Evolutionary conservation across 2,329 filamentous ascomycete species (phyloP), one percentile per base, ranked within the genome.

Genomic region (Phialocephala subalpina): DNA sequence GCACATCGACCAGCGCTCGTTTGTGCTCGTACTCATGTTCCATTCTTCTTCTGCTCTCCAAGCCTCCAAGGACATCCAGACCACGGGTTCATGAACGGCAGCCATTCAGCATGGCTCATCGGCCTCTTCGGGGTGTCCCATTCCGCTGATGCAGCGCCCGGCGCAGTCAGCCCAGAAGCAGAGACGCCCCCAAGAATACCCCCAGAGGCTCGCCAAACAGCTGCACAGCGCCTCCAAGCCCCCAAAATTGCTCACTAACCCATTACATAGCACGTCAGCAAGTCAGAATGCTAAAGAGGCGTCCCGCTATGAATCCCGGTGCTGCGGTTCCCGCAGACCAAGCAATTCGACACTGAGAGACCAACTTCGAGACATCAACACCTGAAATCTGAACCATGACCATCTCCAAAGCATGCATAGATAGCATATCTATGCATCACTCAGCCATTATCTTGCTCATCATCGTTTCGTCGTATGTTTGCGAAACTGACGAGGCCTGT

Each of bases 401-500:
- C n/a, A n/a, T n/a, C n/a, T n/a, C n/a, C n/a, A n/a, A n/a, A n/a
- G n/a, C n/a, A n/a, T n/a, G n/a, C 29, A 33, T 5, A 33, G 29
- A 33, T 5, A 33, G 29, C 29, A 33, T 9, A 4, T 8, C 27
- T 55, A 8, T 22, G 55, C 29, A 57, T 57, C 55, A 18, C 20
- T 52, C 47, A 22, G n/a, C n/a, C n/a, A n/a, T n/a, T 20, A 52
- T 52, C 12, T 52, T 20, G 25, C 14, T 45, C 18, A 3, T 35
- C 25, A 36, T 52, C 18, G 45, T 35, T 38, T 49, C 40, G 42
- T 49, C 40, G 40, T 42, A 20, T 36, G 38, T 60, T n/a, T 12
- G 8, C 12, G n/a, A 55, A 49, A 62, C 58, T 64, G 62, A 67
- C 65, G 65, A 67, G 47, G 55, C 62, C 62, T 64, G 65, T 67